Evolutionary conservation across 202 grass and related monocot species (phyloP), one percentile per base, ranked within the genome.

Genomic region (Musa balbisiana): DNA sequence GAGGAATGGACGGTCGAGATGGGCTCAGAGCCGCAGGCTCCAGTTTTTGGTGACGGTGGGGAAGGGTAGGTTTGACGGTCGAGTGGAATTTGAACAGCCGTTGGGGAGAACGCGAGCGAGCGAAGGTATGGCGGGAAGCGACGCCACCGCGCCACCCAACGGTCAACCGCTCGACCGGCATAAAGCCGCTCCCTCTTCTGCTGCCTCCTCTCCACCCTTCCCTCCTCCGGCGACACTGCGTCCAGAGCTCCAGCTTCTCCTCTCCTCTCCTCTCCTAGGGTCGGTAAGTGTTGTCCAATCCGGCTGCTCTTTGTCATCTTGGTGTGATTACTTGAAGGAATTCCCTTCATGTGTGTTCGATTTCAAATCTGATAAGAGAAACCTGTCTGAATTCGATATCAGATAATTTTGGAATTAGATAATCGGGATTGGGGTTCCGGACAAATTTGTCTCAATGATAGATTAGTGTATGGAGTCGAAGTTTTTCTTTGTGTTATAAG

Each of bases 11-110:
- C 64, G 13, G 27, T 53, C 49, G 21, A 43, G 33, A 43, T 63
- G 55, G 80, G 71, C n/a, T 23, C 8, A 0, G 26, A 65, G 54
- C 49, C 50, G 11, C 8, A 70, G 6, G 17, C 21, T 25, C 6
- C 0, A 11, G 11, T 26, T n/a, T 17, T 21, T 49, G 22, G 3
- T 10, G 20, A 49, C n/a, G 26, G 25, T 8, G 4, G 16, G 16
- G 80, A 86, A 56, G 2, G 80, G 73, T 82, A 82, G 84, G 84
- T 86, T 86, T 76, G 84, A 78, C 75, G 0, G 11, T 14, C 59
- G 21, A 65, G 51, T 23, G 0, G 66, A n/a, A 3, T 49, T 86
- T 82, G 84, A 86, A 82, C 19, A 71, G 63, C 71, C 20, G 84
- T 76, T 86, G 74, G 29, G 71, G 43, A 60, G 43, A 24, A 53